Conservation (phyloP, 2,329 filamentous ascomycete species). For the Fusarium sp. region DNA sequence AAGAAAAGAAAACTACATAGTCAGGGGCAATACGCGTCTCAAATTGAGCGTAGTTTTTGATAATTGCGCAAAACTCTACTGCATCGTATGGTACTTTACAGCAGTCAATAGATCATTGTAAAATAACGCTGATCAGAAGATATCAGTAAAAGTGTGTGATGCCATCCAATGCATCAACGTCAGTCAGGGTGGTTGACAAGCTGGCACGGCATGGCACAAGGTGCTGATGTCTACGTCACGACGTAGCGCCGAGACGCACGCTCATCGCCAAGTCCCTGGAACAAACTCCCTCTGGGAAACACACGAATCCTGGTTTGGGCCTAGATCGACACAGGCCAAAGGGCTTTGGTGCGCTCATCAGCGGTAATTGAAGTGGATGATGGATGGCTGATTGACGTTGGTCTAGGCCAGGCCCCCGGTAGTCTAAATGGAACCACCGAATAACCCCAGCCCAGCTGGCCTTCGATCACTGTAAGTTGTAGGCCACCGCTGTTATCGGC, state of each 20-base stretch:
- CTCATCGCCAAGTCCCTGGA: constrained; percentile 48
- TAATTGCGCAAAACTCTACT: background rate
- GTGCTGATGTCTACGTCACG: constrained; percentile 48
- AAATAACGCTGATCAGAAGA: background rate
- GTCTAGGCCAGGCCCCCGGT: constrained; percentile 15
- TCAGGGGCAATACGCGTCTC: constrained; percentile 1
- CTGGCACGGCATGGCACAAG: constrained; percentile 30
- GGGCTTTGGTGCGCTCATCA: constrained; percentile 22
- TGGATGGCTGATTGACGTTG: constrained; percentile 1
- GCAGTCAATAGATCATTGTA: background rate
- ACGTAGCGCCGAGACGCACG: constrained; percentile 30
- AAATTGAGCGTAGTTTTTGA: background rate
- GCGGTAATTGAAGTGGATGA: constrained; percentile 21
- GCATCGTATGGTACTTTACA: background rate
- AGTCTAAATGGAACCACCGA: constrained; percentile 28
- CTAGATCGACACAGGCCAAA: constrained; percentile 36
- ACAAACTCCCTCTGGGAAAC: constrained; percentile 25
- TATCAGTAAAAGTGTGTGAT: constrained; percentile 9
- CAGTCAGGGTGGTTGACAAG: constrained; percentile 31
- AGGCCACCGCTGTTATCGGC: background rate
- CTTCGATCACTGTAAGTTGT: constrained; percentile 4
- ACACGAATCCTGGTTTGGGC: constrained; percentile 40
- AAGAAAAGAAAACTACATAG: constrained; percentile 7
- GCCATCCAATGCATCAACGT: constrained; percentile 19
- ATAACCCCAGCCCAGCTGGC: constrained; percentile 14